phyloP scores from a whole-genome alignment of 2,329 filamentous ascomycete genomes.

The Neurospora sp. region DNA sequence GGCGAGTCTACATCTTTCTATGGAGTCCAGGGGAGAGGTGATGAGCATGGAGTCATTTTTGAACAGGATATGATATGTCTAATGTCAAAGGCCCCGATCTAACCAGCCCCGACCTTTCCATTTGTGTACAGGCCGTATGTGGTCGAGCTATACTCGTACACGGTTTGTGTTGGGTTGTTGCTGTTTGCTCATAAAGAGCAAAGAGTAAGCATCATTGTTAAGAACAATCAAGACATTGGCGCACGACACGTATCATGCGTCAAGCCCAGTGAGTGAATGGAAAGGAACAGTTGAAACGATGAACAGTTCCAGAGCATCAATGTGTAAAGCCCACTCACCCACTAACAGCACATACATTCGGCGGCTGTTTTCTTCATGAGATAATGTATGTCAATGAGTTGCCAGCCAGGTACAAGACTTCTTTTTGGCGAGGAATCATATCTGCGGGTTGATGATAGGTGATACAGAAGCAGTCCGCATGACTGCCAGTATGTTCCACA shows the following conservation, averaged over 20 bases:
- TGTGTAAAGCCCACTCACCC: too few relatives aligned
- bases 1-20: background rate
- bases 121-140: background rate
- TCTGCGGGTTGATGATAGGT: background rate
- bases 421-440: background rate
- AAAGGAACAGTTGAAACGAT: too few relatives aligned
- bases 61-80: background rate
- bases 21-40: background rate
- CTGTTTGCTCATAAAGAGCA: background rate
- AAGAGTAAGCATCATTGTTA: background rate
- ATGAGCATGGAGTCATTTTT: background rate
- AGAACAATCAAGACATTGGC: background rate
- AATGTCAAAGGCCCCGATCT: background rate
- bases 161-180: background rate
- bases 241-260: too few relatives aligned
- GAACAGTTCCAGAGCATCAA: too few relatives aligned
- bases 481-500: background rate
- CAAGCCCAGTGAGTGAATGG: too few relatives aligned
- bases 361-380: too few relatives aligned
- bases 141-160: background rate
- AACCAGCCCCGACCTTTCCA: background rate
- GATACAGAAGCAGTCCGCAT: background rate
- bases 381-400: too few relatives aligned
- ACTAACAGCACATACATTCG: too few relatives aligned
- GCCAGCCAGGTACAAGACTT: background rate